These are phyloP conservation scores for Lipomyces anomalus DNA, from an alignment of 805 yeast species.

Conservation along the genomic window DNA sequence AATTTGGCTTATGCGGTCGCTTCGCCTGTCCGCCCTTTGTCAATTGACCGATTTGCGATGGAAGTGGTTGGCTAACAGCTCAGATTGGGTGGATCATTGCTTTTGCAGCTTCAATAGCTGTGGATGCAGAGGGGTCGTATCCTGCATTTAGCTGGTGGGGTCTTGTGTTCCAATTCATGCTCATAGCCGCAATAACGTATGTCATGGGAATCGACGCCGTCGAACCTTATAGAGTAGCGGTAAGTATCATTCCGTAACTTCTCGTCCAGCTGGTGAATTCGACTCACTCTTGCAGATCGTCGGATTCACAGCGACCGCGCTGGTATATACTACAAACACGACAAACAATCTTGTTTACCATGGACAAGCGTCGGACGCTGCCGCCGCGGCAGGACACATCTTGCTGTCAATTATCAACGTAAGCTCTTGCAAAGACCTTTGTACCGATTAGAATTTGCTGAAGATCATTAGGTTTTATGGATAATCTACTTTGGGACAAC, in stretches of 20 bases:
- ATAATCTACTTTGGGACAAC: slow-evolving; percentile 85
- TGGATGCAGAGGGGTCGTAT: slow-evolving; percentile 42
- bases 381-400: slow-evolving; percentile 91
- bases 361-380: slow-evolving; percentile 57
- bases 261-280: slow-evolving; percentile 32
- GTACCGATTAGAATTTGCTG: neutral
- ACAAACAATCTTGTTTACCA: slow-evolving; percentile 74
- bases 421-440: neutral
- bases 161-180: slow-evolving; percentile 64
- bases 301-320: slow-evolving; percentile 61
- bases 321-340: slow-evolving; percentile 78
- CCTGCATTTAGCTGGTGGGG: slow-evolving; percentile 98
- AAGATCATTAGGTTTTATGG: slow-evolving; percentile 59
- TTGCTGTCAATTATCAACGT: slow-evolving; percentile 69
- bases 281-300: slow-evolving; percentile 38
- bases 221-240: slow-evolving; percentile 54
- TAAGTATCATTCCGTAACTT: slow-evolving; percentile 31
- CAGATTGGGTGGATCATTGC: slow-evolving; percentile 80
- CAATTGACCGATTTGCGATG: neutral
- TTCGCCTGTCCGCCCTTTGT: neutral
- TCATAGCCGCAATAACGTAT: slow-evolving; percentile 49
- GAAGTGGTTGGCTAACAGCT: slow-evolving; percentile 16
- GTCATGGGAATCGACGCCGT: slow-evolving; percentile 55
- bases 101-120: slow-evolving; percentile 75
- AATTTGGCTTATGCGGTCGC: neutral